Percentiles rank a stretch among this genome's conserved stretches.
Evolutionary conservation across 257 asterid genomes (phyloP).

Genomic region (Penstemon barbatus): DNA sequence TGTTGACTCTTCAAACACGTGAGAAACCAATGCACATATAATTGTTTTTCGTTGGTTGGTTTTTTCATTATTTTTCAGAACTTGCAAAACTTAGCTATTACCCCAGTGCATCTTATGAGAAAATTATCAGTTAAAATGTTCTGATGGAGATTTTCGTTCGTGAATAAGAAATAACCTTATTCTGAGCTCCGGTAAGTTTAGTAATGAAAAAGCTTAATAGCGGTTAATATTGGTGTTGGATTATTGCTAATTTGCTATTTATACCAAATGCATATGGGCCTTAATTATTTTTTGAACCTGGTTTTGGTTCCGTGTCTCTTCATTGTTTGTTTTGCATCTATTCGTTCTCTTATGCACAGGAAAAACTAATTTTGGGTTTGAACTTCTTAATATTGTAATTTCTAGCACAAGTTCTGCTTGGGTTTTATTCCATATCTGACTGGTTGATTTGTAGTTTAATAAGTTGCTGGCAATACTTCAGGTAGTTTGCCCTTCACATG

Average conservation of each 20-base stretch:
- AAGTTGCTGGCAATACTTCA: background rate
- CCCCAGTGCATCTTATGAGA: conserved; percentile 10
- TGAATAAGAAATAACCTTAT: too few relatives aligned
- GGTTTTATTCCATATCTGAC: background rate
- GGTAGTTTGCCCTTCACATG: background rate
- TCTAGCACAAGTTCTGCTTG: background rate
- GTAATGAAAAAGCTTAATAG: too few relatives aligned
- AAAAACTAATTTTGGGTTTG: background rate
- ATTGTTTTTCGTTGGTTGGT: conserved; percentile 18
- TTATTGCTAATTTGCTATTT: too few relatives aligned
- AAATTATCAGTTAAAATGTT: too few relatives aligned
- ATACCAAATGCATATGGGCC: background rate
- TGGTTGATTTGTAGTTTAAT: background rate
- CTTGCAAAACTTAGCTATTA: background rate
- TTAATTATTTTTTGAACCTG: background rate
- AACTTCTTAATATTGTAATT: background rate
- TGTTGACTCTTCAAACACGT: conserved; percentile 76
- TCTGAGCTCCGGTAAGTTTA: too few relatives aligned
- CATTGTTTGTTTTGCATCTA: background rate
- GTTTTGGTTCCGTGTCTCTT: background rate
- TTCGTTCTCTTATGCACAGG: background rate
- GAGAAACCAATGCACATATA: conserved; percentile 41
- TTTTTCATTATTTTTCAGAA: conserved; percentile 27
- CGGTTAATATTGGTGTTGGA: too few relatives aligned
- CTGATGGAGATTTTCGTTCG: too few relatives aligned